Evolutionary conservation across 345 rosid species (phyloP).

Genomic region (Brassica incana): DNA sequence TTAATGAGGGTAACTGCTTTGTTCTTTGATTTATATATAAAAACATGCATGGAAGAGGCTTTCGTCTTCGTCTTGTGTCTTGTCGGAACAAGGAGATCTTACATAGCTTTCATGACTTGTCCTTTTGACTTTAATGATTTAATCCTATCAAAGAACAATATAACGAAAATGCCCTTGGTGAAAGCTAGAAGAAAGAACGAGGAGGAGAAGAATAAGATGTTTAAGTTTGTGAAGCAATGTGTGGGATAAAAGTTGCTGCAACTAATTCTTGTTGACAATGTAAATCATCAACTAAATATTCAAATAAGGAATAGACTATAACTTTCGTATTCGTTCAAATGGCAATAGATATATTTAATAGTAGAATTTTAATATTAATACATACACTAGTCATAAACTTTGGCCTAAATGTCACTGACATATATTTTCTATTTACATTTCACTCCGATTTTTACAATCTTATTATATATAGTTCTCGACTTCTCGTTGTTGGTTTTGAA

Average conservation of each 20-base stretch:
- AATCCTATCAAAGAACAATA: neutral
- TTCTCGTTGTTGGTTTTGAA: neutral
- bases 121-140: constrained; percentile 29
- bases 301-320: neutral
- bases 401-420: neutral
- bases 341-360: too few relatives aligned
- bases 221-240: constrained; percentile 40
- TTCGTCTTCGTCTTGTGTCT: constrained; percentile 27
- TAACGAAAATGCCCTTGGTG: constrained; percentile 16
- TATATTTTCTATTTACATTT: neutral
- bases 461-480: neutral
- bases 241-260: constrained; percentile 39
- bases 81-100: constrained; percentile 37
- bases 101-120: constrained; percentile 34
- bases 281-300: constrained; percentile 14
- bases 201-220: constrained; percentile 15
- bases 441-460: neutral
- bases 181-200: constrained; percentile 15
- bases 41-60: constrained; percentile 21
- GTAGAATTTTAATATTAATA: neutral
- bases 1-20: constrained; percentile 28
- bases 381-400: neutral
- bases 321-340: neutral
- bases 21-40: constrained; percentile 22
- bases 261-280: constrained; percentile 42